Conservation (phyloP, 2,329 filamentous ascomycete species). For the Neonectria sp. region DNA sequence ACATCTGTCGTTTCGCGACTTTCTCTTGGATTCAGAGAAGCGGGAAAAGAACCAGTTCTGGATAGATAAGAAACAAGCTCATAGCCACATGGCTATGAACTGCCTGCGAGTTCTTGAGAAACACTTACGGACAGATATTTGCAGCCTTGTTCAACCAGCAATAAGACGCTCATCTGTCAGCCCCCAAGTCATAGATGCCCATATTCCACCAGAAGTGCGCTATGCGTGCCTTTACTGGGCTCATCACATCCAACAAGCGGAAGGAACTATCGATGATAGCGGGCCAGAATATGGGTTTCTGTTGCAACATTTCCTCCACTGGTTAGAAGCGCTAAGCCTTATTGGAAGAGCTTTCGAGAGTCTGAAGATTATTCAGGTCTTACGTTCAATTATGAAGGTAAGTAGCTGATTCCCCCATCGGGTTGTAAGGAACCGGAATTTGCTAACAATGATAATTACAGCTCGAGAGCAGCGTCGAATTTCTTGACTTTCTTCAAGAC, state of each 20-base stretch:
- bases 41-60: conserved; percentile 50
- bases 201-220: neutral
- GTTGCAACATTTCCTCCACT: conserved; percentile 2
- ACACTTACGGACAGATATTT: neutral
- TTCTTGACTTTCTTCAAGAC: conserved; percentile 5
- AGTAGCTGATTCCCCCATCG: neutral
- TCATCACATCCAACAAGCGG: neutral
- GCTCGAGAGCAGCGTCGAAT: neutral
- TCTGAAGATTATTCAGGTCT: neutral
- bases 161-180: neutral
- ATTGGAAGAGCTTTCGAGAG: neutral
- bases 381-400: neutral
- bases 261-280: neutral
- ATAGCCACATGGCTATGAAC: neutral
- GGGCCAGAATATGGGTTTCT: neutral
- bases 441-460: neutral
- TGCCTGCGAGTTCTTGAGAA: neutral
- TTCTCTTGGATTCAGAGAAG: conserved; percentile 52
- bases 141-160: neutral
- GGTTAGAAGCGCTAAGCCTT: conserved; percentile 3
- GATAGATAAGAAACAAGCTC: conserved; percentile 24
- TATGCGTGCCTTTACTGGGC: conserved; percentile 10
- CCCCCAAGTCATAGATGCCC: neutral
- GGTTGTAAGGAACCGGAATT: neutral
- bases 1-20: conserved; percentile 54